Conservation (phyloP, 1,139 yeast species). For the Candida anutae region DNA sequence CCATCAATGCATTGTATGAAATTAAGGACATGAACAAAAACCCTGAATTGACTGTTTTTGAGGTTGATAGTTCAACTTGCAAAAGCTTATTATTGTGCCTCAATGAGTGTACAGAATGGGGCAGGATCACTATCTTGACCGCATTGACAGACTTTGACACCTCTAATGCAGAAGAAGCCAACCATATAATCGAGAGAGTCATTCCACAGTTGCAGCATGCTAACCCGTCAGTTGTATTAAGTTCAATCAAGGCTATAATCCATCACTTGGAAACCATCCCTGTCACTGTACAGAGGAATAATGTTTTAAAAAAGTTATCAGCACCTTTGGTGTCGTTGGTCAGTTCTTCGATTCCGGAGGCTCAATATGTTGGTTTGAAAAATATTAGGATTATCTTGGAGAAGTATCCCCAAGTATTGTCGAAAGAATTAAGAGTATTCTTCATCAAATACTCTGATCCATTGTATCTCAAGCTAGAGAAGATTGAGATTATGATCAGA, state of each 20-base stretch:
- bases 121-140: constrained; percentile 80
- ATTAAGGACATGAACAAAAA: constrained; percentile 57
- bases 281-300: constrained; percentile 22
- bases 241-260: constrained; percentile 76
- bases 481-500: constrained; percentile 82
- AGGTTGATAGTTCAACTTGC: constrained; percentile 38
- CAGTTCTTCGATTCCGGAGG: constrained; percentile 82
- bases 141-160: constrained; percentile 71
- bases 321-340: constrained; percentile 88
- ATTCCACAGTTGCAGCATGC: constrained; percentile 97
- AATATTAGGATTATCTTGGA: constrained; percentile 87
- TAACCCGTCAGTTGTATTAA: constrained; percentile 89
- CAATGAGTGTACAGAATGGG: constrained; percentile 99
- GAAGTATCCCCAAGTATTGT: constrained; percentile 73
- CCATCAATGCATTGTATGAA: constrained; percentile 79
- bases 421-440: constrained; percentile 80
- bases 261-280: constrained; percentile 55
- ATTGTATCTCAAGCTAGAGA: constrained; percentile 83
- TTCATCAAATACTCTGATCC: constrained; percentile 95
- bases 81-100: constrained; percentile 70
- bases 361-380: constrained; percentile 90
- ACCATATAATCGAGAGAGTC: constrained; percentile 82
- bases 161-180: constrained; percentile 54
- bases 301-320: constrained; percentile 64
- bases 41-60: constrained; percentile 37